phyloP scores from a whole-genome alignment of 1,139 yeast genomes.

The Pichia sp. region DNA sequence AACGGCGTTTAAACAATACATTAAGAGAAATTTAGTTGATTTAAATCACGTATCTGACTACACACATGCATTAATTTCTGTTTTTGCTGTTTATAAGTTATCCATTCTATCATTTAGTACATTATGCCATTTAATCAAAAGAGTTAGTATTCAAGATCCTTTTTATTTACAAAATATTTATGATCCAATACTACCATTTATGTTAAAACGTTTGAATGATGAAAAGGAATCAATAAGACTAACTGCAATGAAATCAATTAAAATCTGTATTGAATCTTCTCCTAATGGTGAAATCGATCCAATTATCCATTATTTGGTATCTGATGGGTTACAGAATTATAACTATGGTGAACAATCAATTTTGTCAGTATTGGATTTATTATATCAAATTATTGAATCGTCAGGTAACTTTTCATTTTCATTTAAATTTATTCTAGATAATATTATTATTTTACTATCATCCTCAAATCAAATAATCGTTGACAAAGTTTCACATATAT shows the following conservation, averaged over 20 bases:
- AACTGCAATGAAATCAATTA: conserved; percentile 52
- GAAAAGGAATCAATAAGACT: conserved; percentile 37
- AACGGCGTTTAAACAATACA: conserved; percentile 29
- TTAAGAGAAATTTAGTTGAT: conserved; percentile 61
- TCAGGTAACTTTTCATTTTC: conserved; percentile 36
- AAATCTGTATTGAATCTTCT: conserved; percentile 57
- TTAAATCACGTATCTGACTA: conserved; percentile 47
- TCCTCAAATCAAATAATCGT: conserved; percentile 29
- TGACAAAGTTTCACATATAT: conserved; percentile 31
- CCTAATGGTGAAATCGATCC: conserved; percentile 37
- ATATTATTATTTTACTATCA: conserved; percentile 36
- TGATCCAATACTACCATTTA: conserved; percentile 48
- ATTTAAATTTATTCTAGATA: conserved; percentile 34
- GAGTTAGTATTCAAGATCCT: conserved; percentile 70
- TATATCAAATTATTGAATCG: conserved; percentile 33
- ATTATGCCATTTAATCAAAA: conserved; percentile 66
- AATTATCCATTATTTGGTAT: conserved; percentile 45
- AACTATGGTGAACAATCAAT: conserved; percentile 26
- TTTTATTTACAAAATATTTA: conserved; percentile 45
- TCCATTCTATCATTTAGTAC: conserved; percentile 54
- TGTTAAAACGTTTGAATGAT: conserved; percentile 50
- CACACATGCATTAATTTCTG: conserved; percentile 49
- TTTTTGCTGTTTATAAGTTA: conserved; percentile 33
- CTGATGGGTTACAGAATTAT: conserved; percentile 43
- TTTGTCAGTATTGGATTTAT: conserved; percentile 36